These are phyloP conservation scores for Ceratobasidium sp. DNA, from an alignment of 1,284 basidiomycete genomes.

Conservation along the genomic window DNA sequence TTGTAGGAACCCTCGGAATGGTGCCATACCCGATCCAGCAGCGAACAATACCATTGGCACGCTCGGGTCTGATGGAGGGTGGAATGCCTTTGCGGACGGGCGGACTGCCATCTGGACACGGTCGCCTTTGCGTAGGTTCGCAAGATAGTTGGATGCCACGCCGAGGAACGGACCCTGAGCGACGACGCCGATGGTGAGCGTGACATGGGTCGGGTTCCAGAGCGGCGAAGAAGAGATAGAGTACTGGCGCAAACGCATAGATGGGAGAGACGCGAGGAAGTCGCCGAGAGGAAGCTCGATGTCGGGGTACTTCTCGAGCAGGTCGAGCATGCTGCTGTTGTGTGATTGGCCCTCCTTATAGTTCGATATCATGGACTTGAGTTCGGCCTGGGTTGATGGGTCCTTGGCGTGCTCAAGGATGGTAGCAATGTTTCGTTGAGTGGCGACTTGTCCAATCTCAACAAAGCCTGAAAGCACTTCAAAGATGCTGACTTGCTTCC, in stretches of 20 bases:
- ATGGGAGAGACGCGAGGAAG: slow-evolving; percentile 64
- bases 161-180: slow-evolving; percentile 61
- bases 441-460: slow-evolving; percentile 53
- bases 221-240: slow-evolving; percentile 69
- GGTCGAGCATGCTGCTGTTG: slow-evolving; percentile 60
- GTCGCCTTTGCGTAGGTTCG: slow-evolving; percentile 61
- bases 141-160: slow-evolving; percentile 66
- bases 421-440: slow-evolving; percentile 50
- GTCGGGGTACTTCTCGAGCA: slow-evolving; percentile 61
- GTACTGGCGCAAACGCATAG: slow-evolving; percentile 68
- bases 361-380: slow-evolving; percentile 55
- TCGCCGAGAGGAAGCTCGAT: slow-evolving; percentile 60
- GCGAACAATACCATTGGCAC: slow-evolving; percentile 66
- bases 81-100: slow-evolving; percentile 63
- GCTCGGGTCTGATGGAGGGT: slow-evolving; percentile 62
- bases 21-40: slow-evolving; percentile 66
- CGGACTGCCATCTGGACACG: slow-evolving; percentile 64
- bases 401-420: slow-evolving; percentile 47
- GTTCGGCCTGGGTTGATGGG: slow-evolving; percentile 47
- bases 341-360: slow-evolving; percentile 58
- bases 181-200: slow-evolving; percentile 65
- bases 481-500: slow-evolving; percentile 11
- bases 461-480: slow-evolving; percentile 49
- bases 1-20: slow-evolving; percentile 69
- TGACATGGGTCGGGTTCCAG: slow-evolving; percentile 61